These are phyloP conservation scores for Kwoniella pini DNA, from an alignment of 768 basidiomycete species.

Conservation along the genomic window DNA sequence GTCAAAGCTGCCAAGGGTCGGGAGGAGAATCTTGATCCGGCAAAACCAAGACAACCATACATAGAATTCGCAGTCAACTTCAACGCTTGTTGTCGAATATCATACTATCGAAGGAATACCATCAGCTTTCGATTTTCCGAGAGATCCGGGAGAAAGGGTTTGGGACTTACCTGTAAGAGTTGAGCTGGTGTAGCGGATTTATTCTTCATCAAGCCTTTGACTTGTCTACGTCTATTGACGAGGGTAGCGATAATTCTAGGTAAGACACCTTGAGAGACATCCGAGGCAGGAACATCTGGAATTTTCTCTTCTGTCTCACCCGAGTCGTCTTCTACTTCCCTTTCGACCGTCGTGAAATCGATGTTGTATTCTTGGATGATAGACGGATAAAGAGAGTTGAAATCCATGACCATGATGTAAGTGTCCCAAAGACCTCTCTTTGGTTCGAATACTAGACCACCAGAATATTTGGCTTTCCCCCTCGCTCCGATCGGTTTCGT, in stretches of 20 bases:
- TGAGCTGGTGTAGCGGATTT: constrained; percentile 67
- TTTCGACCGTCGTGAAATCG: constrained; percentile 94
- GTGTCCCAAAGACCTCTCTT: constrained; percentile 96
- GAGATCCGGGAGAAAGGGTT: too few relatives aligned
- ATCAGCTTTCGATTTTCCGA: neutral
- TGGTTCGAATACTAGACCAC: constrained; percentile 95
- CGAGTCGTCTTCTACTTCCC: constrained; percentile 62
- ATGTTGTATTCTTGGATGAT: constrained; percentile 99
- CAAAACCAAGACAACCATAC: constrained; percentile 99
- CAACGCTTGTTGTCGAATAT: constrained; percentile 94
- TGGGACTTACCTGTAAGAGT: constrained; percentile 69
- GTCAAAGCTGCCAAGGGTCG: constrained; percentile 95
- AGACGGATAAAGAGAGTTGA: constrained; percentile 97
- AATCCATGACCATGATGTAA: constrained; percentile 98
- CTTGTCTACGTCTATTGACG: constrained; percentile 81
- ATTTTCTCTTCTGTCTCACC: constrained; percentile 70
- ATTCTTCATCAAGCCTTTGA: constrained; percentile 95
- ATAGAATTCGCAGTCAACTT: constrained; percentile 99
- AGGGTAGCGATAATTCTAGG: constrained; percentile 96
- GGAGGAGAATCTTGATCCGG: constrained; percentile 94
- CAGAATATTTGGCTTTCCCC: constrained; percentile 89
- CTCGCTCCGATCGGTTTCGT: constrained; percentile 62
- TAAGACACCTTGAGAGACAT: constrained; percentile 79
- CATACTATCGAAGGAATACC: constrained; percentile 64
- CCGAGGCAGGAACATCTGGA: constrained; percentile 77